These are phyloP conservation scores for Trichosporon ovoides DNA, from an alignment of 1,284 basidiomycete species.

Conservation along the genomic window DNA sequence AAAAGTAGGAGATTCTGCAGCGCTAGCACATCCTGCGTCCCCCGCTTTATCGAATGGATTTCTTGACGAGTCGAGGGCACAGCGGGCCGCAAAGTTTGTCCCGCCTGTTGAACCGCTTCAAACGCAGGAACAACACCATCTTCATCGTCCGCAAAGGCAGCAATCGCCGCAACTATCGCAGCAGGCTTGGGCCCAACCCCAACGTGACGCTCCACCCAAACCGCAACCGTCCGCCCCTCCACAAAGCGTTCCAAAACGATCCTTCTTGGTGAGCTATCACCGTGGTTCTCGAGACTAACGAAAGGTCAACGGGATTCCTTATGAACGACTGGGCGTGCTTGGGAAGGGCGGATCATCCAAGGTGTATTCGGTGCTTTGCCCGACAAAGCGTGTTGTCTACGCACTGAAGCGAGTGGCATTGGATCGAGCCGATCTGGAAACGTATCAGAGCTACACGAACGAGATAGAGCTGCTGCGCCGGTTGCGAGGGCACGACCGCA, in stretches of 20 bases:
- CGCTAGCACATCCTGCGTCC: neutral
- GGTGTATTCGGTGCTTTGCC: constrained; percentile 79
- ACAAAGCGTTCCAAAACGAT: constrained; percentile 16
- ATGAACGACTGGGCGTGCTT: constrained; percentile 76
- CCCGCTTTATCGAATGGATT: neutral
- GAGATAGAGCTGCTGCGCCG: constrained; percentile 84
- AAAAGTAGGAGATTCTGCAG: neutral
- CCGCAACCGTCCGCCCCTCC: neutral
- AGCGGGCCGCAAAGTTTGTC: neutral
- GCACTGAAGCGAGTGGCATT: constrained; percentile 84
- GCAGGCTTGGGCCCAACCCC: neutral
- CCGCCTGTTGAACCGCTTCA: neutral
- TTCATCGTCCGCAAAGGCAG: neutral
- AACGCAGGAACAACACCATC: neutral
- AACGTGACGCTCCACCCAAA: neutral
- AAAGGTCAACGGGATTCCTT: constrained; percentile 71
- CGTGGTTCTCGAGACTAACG: neutral
- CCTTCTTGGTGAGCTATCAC: constrained; percentile 25
- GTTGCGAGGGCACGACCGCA: constrained; percentile 77
- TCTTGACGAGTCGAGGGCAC: neutral
- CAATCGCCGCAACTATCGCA: neutral
- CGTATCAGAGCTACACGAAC: constrained; percentile 86
- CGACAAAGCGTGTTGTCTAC: constrained; percentile 63
- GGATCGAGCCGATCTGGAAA: constrained; percentile 76
- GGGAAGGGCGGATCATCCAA: constrained; percentile 91